These are phyloP conservation scores for Artomyces pyxidatus DNA, from an alignment of 768 basidiomycete genomes.

Conservation along the genomic window DNA sequence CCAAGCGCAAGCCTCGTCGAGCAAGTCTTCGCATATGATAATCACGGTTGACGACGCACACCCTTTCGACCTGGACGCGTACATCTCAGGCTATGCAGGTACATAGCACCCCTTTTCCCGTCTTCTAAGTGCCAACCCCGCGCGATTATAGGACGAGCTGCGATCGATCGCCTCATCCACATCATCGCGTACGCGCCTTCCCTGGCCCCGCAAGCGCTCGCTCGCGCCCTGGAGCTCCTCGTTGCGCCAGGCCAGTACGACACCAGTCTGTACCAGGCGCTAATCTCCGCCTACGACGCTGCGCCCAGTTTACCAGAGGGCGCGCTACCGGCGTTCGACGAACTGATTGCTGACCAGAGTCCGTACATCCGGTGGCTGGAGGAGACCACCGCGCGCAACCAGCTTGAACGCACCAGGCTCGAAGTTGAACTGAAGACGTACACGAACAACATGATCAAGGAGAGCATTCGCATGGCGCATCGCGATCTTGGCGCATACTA, in stretches of 20 bases:
- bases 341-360: conserved; percentile 46
- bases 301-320: conserved; percentile 18
- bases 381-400: conserved; percentile 53
- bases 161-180: conserved; percentile 64
- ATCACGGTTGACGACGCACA: conserved; percentile 60
- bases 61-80: conserved; percentile 82
- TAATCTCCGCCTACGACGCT: conserved; percentile 49
- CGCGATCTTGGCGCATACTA: conserved; percentile 81
- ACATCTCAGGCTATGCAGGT: conserved; percentile 75
- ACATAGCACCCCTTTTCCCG: conserved; percentile 11
- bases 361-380: conserved; percentile 51
- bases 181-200: conserved; percentile 58
- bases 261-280: conserved; percentile 44
- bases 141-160: conserved; percentile 54
- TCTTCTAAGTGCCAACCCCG: background rate
- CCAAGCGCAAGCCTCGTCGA: conserved; percentile 7
- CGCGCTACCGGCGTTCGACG: conserved; percentile 19
- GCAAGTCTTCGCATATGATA: background rate
- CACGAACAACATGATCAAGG: conserved; percentile 95
- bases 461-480: conserved; percentile 93
- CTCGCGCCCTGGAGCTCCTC: conserved; percentile 56
- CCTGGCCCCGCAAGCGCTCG: conserved; percentile 66
- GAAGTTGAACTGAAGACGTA: conserved; percentile 96
- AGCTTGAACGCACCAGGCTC: conserved; percentile 69
- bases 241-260: conserved; percentile 51